These are phyloP conservation scores for Mycotypha africana DNA, from an alignment of 371 early-diverging fungal species.

Conservation along the genomic window DNA sequence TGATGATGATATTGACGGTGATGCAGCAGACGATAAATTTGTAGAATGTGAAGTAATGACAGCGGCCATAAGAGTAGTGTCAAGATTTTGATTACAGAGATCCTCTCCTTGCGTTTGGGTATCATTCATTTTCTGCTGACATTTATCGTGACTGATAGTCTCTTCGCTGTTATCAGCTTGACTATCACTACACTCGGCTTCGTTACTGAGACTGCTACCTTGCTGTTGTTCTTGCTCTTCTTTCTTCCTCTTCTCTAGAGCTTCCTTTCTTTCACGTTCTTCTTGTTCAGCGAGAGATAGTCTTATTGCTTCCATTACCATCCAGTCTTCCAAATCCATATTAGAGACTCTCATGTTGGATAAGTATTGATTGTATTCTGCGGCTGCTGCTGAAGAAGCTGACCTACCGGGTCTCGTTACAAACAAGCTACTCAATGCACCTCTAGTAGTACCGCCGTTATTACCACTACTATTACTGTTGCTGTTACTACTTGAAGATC, in stretches of 20 bases:
- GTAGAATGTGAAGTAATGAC: too few relatives aligned
- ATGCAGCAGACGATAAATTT: too few relatives aligned
- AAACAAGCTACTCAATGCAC: slow-evolving; percentile 10
- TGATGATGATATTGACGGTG: too few relatives aligned
- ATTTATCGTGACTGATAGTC: too few relatives aligned
- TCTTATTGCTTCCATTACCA: slow-evolving; percentile 90
- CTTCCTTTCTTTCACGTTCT: slow-evolving; percentile 26
- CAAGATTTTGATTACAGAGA: too few relatives aligned
- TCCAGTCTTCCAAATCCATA: slow-evolving; percentile 83
- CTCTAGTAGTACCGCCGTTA: not conserved
- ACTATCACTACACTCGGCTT: too few relatives aligned
- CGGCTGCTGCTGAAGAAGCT: slow-evolving; percentile 34
- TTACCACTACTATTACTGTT: slow-evolving; percentile 1
- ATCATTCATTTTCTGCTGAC: too few relatives aligned
- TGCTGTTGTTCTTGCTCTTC: not conserved
- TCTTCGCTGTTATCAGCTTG: too few relatives aligned
- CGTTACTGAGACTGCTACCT: not conserved
- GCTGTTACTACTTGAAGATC: too few relatives aligned
- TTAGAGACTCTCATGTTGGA: slow-evolving; percentile 67
- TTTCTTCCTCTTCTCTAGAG: too few relatives aligned
- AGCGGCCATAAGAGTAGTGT: too few relatives aligned
- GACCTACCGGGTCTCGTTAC: slow-evolving; percentile 36
- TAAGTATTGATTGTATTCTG: slow-evolving; percentile 56
- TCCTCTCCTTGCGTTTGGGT: too few relatives aligned
- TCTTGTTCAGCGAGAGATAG: slow-evolving; percentile 65